phyloP scores from a whole-genome alignment of 2,329 filamentous ascomycete genomes.

The Microcyclosporella mali region DNA sequence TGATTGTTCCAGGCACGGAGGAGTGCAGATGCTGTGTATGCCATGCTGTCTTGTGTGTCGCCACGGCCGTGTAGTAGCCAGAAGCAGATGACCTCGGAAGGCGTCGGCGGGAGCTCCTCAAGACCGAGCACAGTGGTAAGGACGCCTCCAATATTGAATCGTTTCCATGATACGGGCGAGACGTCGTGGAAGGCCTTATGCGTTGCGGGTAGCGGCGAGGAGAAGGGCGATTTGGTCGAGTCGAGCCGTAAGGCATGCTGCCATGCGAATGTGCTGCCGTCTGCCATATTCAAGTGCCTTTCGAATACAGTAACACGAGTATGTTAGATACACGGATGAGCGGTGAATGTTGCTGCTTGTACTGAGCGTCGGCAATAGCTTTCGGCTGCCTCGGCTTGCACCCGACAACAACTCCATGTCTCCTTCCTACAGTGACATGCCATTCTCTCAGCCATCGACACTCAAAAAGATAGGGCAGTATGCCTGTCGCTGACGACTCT shows the following conservation, averaged over 20 bases:
- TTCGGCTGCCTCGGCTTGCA: too few species aligned
- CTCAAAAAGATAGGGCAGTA: too few species aligned
- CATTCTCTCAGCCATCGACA: too few species aligned
- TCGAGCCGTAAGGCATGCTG: constrained; percentile 26
- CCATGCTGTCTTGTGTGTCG: constrained; percentile 66
- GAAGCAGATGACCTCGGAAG: constrained; percentile 63
- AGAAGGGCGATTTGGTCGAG: constrained; percentile 28
- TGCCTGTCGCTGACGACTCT: too few species aligned
- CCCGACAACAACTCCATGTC: too few species aligned
- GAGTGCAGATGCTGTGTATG: constrained; percentile 61
- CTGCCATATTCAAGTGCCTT: constrained; percentile 21
- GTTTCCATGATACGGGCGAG: constrained; percentile 54
- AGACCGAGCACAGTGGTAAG: constrained; percentile 76
- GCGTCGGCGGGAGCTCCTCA: constrained; percentile 55
- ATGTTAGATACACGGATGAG: too few species aligned
- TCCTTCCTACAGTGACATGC: too few species aligned
- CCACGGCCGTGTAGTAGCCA: constrained; percentile 85
- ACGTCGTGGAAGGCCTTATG: constrained; percentile 28
- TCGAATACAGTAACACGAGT: too few species aligned
- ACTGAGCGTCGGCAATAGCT: too few species aligned
- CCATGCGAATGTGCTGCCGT: constrained; percentile 30
- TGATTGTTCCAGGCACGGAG: constrained; percentile 62
- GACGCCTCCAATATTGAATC: constrained; percentile 70
- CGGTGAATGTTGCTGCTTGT: too few species aligned
- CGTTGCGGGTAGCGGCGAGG: constrained; percentile 26